Percentiles rank a stretch among this genome's conserved stretches.
Evolutionary conservation across 2,329 filamentous ascomycete species (phyloP).

Genomic region (Fusarium foetens): DNA sequence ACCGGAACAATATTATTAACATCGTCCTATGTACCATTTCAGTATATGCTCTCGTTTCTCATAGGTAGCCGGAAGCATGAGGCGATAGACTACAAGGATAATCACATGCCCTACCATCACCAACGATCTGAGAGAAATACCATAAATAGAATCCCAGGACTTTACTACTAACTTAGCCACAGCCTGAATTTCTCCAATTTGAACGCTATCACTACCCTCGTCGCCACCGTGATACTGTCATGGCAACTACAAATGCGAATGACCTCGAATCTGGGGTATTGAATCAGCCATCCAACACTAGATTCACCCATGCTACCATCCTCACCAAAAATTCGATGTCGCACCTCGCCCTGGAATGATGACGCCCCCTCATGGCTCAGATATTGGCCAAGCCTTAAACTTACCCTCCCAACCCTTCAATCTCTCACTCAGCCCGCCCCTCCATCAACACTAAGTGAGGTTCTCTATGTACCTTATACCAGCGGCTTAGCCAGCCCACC

Average conservation of each 20-base stretch:
- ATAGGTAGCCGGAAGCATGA: neutral
- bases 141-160: neutral
- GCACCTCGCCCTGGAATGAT: slow-evolving; percentile 18
- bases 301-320: neutral
- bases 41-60: neutral
- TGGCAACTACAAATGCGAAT: neutral
- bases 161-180: neutral
- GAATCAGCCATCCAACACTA: neutral
- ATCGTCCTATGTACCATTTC: neutral
- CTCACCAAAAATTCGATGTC: neutral
- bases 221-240: neutral
- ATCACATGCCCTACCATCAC: neutral
- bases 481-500: slow-evolving; percentile 20
- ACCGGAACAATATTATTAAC: neutral
- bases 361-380: neutral
- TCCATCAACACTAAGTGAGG: slow-evolving; percentile 7
- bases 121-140: neutral
- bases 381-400: slow-evolving; percentile 19
- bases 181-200: neutral
- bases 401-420: slow-evolving; percentile 16
- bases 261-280: slow-evolving; percentile 2
- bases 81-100: neutral
- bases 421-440: slow-evolving; percentile 10
- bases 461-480: slow-evolving; percentile 20
- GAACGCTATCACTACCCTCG: neutral